A percentile compares a stretch with the other conserved stretches of the same genome.
Evolutionary conservation across 495 filamentous ascomycete genomes (phyloP).

Genomic region (Aspergillus sclerotioniger): DNA sequence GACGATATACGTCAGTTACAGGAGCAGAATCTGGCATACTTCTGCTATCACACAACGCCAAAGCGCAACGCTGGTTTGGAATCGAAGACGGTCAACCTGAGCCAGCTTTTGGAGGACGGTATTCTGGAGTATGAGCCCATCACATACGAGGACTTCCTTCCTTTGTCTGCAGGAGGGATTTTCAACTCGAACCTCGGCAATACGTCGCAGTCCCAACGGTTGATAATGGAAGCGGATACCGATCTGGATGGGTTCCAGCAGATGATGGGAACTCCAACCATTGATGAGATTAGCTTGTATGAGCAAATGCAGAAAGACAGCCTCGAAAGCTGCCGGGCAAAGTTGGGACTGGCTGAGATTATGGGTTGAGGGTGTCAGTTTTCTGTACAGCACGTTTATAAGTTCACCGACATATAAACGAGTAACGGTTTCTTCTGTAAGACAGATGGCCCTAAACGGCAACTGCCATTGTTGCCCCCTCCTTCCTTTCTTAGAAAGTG

Average conservation of each 20-base stretch:
- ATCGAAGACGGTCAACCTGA: conserved; percentile 7
- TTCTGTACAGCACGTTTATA: neutral
- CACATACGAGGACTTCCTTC: conserved; percentile 45
- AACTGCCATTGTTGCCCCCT: neutral
- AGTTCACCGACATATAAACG: neutral
- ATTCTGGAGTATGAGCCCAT: conserved; percentile 33
- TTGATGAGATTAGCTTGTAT: conserved; percentile 34
- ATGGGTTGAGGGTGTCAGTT: neutral
- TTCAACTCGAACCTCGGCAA: conserved; percentile 40
- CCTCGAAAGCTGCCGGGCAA: conserved; percentile 21
- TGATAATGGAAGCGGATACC: conserved; percentile 31
- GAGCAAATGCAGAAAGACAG: conserved; percentile 27
- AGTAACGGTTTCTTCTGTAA: neutral
- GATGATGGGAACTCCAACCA: conserved; percentile 20
- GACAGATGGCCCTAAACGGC: neutral
- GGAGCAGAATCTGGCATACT: conserved; percentile 31
- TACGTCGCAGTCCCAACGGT: conserved; percentile 18
- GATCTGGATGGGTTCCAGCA: conserved; percentile 35
- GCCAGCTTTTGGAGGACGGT: conserved; percentile 22
- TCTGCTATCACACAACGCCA: conserved; percentile 25
- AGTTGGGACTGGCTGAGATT: conserved; percentile 21
- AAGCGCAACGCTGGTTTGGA: conserved; percentile 10
- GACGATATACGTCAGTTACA: conserved; percentile 28
- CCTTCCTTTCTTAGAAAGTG: neutral
- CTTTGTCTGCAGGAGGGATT: conserved; percentile 42